Percentiles rank a stretch among this genome's conserved stretches.
These are phyloP conservation scores for Cyberlindnera xylosilytica DNA, from an alignment of 805 yeast genomes.

Conservation along the genomic window DNA sequence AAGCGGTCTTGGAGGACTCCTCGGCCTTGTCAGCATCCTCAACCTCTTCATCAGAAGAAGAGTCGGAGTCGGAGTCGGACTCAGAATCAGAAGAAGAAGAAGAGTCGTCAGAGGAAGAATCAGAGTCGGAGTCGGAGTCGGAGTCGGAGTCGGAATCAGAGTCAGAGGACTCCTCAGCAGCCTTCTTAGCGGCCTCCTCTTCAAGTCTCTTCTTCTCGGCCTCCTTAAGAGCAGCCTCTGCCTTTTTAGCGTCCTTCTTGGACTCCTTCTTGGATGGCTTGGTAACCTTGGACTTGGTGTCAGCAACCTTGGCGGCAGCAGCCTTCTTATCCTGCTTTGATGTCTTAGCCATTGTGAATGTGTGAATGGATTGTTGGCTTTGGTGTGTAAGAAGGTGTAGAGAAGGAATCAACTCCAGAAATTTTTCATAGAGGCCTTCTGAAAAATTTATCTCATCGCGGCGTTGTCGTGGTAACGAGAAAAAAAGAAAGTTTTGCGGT, in stretches of 20 bases:
- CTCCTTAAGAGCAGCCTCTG: slow-evolving; percentile 25
- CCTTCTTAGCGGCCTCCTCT: slow-evolving; percentile 27
- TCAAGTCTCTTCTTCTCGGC: slow-evolving; percentile 25
- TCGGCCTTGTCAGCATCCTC: slow-evolving; percentile 13
- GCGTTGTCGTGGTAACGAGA: slow-evolving; percentile 15
- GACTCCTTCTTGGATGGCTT: slow-evolving; percentile 25
- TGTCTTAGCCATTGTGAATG: slow-evolving; percentile 24
- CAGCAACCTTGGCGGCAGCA: slow-evolving; percentile 15
- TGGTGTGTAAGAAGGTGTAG: neutral
- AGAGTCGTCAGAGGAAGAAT: slow-evolving; percentile 25
- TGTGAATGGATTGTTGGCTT: neutral
- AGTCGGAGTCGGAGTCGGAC: slow-evolving; percentile 19
- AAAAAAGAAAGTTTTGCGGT: slow-evolving; percentile 3
- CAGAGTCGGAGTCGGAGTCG: slow-evolving; percentile 15
- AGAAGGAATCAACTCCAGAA: slow-evolving; percentile 6
- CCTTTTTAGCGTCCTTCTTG: slow-evolving; percentile 30
- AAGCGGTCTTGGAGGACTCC: slow-evolving; percentile 1
- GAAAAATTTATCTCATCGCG: slow-evolving; percentile 21
- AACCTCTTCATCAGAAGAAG: slow-evolving; percentile 13
- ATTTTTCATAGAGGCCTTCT: slow-evolving; percentile 13
- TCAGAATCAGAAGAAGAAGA: slow-evolving; percentile 29
- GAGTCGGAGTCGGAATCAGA: slow-evolving; percentile 29
- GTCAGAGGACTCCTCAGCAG: slow-evolving; percentile 20
- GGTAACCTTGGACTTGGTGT: slow-evolving; percentile 23
- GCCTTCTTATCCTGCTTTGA: slow-evolving; percentile 21